Conservation (phyloP, 2,329 filamentous ascomycete genomes). For the Alternaria conjuncta region DNA sequence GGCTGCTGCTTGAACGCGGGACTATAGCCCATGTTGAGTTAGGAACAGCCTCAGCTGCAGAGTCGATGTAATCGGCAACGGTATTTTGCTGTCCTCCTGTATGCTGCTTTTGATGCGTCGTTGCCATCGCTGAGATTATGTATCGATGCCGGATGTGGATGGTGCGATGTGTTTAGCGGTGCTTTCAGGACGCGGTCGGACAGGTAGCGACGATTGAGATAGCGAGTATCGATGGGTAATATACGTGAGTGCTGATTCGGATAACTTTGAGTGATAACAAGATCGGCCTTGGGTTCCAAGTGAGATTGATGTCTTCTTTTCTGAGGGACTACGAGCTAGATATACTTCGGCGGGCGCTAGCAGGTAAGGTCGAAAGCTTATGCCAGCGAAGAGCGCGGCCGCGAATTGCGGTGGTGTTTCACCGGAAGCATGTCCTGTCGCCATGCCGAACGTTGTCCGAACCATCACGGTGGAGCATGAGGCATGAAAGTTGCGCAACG, state of each 20-base stretch:
- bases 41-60: background rate
- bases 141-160: background rate
- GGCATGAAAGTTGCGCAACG: background rate
- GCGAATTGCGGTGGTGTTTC: background rate
- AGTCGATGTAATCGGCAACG: background rate
- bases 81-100: background rate
- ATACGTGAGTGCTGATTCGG: background rate
- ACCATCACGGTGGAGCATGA: background rate
- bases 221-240: too few species aligned
- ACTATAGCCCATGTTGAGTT: background rate
- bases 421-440: background rate
- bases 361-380: background rate
- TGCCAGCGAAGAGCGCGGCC: background rate
- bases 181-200: background rate
- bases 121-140: background rate
- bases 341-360: background rate
- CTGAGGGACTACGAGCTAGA: background rate
- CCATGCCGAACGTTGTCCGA: conserved; percentile 1
- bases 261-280: background rate
- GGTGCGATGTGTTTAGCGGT: background rate
- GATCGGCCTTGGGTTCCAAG: background rate
- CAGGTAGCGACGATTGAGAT: background rate
- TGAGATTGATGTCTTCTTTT: background rate
- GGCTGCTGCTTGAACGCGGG: background rate
- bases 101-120: background rate